Evolutionary conservation across 768 basidiomycete species (phyloP), one percentile per base, ranked within the genome.

Genomic region (Udeniomyces megalosporus): DNA sequence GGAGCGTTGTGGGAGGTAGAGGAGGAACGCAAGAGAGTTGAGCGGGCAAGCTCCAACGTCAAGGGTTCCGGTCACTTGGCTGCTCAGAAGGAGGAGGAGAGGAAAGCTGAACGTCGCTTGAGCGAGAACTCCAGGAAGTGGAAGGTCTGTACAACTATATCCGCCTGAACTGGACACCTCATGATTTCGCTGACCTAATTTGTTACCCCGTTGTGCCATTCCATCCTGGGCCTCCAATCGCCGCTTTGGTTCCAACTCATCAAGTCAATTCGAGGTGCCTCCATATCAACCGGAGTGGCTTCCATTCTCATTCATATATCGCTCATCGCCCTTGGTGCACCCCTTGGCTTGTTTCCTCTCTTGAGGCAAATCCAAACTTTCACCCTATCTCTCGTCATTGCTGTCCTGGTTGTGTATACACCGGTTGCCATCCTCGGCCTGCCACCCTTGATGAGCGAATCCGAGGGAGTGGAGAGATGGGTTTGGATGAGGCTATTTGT

Each of bases 401-500:
- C 88, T 2, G 67, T 84, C 38, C 76, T 91, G 66, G 76, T 78
- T 15, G 76, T 81, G 15, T 85, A 84, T 67, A 77, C 84, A 0
- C 82, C 87, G 11, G 79, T 82, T 2, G 86, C 85, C 69, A 77
- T 81, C 2, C 75, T 89, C 20, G 86, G 86, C 7, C 66, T 76
- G 2, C 85, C 86, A 0, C 78, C 78, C 42, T 66, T 80, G 17
- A 72, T 73, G 55, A 61, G 82, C 1, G 69, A 82, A 38, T 71
- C 81, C 58, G 79, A 46, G 5, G 58, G 42, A 6, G 52, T 38
- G 12, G 44, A 78, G 49, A 78, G 84, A 47, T 77, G 83, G 70
- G 79, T 80, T 6, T 88, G 88, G 84, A 78, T 81, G 26, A 80
- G 86, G 54, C 76, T 96, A 45, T 91, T 92, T 69, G 85, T 80